Conservation (phyloP, 2,329 filamentous ascomycete genomes). For the Fusarium graminum region DNA sequence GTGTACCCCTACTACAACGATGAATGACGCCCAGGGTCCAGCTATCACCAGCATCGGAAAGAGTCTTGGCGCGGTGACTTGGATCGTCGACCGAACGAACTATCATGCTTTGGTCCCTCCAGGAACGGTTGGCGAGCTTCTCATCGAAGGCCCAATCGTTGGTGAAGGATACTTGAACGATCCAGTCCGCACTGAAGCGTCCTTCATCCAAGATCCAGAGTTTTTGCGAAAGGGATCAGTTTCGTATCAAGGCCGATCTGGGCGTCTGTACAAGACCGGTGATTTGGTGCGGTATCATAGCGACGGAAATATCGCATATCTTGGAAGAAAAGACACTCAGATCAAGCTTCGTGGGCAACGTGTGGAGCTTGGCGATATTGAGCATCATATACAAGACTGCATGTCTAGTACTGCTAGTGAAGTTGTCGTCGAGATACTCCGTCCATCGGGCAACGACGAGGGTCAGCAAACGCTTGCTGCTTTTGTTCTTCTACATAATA, state of each 20-base stretch:
- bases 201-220: neutral
- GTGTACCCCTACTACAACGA: constrained; percentile 11
- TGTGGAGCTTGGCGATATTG: constrained; percentile 60
- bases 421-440: neutral
- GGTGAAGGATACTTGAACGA: neutral
- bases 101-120: neutral
- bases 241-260: neutral
- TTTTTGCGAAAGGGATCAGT: neutral
- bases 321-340: constrained; percentile 68
- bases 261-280: constrained; percentile 59
- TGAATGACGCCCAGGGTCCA: constrained; percentile 4
- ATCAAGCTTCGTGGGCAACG: constrained; percentile 71
- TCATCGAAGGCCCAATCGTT: neutral
- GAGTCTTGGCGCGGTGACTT: neutral
- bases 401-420: neutral
- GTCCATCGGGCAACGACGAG: neutral
- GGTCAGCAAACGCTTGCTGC: neutral
- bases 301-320: constrained; percentile 53
- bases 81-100: neutral
- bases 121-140: neutral
- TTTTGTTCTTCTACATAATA: neutral
- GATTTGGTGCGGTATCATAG: constrained; percentile 58
- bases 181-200: neutral
- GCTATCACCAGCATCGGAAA: neutral
- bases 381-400: constrained; percentile 22